These are phyloP conservation scores for Diaporthe helianthi DNA, from an alignment of 2,329 filamentous ascomycete genomes.

Conservation along the genomic window DNA sequence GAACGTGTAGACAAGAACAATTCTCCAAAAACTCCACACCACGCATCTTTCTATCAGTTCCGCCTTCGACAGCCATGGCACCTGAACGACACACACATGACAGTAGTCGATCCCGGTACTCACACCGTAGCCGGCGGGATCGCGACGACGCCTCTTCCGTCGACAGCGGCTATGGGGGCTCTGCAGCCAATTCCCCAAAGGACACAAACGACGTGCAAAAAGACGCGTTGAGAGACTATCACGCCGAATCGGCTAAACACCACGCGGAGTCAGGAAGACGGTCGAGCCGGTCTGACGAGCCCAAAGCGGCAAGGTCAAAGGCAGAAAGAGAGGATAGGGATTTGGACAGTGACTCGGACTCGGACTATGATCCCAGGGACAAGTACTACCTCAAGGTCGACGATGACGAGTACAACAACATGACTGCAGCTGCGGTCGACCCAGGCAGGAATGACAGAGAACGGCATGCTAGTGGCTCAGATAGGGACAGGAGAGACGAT, in stretches of 20 bases:
- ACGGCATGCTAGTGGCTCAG: background rate
- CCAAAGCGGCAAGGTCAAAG: background rate
- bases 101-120: conserved; percentile 5
- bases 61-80: background rate
- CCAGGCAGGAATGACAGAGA: background rate
- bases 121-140: conserved; percentile 7
- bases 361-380: conserved; percentile 32
- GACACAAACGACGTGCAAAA: background rate
- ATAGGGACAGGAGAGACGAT: background rate
- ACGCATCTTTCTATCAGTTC: background rate
- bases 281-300: background rate
- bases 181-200: conserved; percentile 26
- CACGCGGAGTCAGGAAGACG: background rate
- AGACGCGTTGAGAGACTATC: background rate
- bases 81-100: background rate
- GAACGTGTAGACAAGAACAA: background rate
- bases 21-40: background rate
- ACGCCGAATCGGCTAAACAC: conserved; percentile 3
- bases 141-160: conserved; percentile 22
- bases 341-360: conserved; percentile 23
- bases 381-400: conserved; percentile 31
- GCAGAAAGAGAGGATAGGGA: background rate
- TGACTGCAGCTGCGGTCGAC: conserved; percentile 11
- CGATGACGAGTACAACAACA: conserved; percentile 26
- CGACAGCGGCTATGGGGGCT: conserved; percentile 33